Percentiles rank a stretch among this genome's conserved stretches.
phyloP scores from a whole-genome alignment of 148 eudicot species.

The Bassia scoparia region DNA sequence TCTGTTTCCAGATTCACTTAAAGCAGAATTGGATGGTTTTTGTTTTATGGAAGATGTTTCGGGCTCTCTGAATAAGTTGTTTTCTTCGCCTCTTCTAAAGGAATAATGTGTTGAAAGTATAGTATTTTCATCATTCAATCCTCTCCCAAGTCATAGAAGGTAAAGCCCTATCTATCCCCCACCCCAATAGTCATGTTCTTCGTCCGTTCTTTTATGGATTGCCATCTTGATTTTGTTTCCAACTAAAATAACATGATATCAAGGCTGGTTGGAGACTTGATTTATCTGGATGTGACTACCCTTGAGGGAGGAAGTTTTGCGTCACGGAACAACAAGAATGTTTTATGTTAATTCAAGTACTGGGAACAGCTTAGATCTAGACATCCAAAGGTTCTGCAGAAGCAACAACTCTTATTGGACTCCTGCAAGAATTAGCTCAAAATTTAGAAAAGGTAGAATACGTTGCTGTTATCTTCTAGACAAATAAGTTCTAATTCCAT shows the following conservation, averaged over 20 bases:
- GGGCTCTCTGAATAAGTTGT: conserved; percentile 57
- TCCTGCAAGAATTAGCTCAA: conserved; percentile 86
- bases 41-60: conserved; percentile 87
- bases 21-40: conserved; percentile 69
- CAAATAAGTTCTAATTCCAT: not conserved
- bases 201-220: not conserved
- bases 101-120: conserved; percentile 77
- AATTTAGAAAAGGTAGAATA: conserved; percentile 81
- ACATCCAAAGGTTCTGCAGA: conserved; percentile 58
- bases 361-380: conserved; percentile 62
- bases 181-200: not conserved
- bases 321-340: conserved; percentile 70
- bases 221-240: conserved; percentile 3
- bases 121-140: conserved; percentile 90
- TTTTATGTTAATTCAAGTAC: conserved; percentile 85
- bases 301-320: conserved; percentile 76
- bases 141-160: conserved; percentile 97
- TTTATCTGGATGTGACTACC: conserved; percentile 83
- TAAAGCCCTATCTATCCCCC: conserved; percentile 19
- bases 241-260: conserved; percentile 14
- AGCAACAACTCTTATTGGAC: conserved; percentile 83
- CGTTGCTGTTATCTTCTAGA: not conserved
- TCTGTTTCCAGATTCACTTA: conserved; percentile 42
- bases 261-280: conserved; percentile 97
- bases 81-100: conserved; percentile 60